Base-by-base conservation (phyloP, 2,329 filamentous ascomycete species). In the Microdochium trichocladiopsis region DNA sequence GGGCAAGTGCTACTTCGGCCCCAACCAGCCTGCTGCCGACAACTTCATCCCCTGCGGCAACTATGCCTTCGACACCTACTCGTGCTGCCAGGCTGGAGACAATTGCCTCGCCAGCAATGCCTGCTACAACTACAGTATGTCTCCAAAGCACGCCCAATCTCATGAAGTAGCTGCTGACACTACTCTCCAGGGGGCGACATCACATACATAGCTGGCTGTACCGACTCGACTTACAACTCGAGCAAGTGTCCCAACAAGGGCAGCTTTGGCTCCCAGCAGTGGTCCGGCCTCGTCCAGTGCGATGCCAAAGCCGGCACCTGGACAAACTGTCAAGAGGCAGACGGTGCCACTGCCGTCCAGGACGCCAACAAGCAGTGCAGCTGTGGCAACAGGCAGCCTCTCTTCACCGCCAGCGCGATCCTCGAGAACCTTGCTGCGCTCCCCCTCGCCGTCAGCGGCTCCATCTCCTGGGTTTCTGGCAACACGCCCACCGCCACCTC, bases 31-130 rank as follows among this genome's bases (percentile, higher is more conserved):
- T 25, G 51, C 57, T 9, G 45, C 36, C 2, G 16, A 50, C 3
- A 52, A 51, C 2, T 61, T 59, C 25, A 57, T 61, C 14, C 57
- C 59, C 25, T 61, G 58, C 25, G 57, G 58, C 9, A 61, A 61
- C 25, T 55, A 53, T 25, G 57, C 50, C 14, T 16, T 24, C 21
- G 56, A 53, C 2, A 14, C 9, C 10, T 25, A 58, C 21, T 43
- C 51, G 24, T 61, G 60, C 52, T 60, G 58, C 21, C 28, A 53
- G 10, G 53, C 52, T 4, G 60, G 58, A 21, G 60, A 60, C 37
- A 53, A 52, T 11, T 60, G 60, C 33, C 24, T 60, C 12, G 47
- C 24, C 12, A 53, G 49, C 23, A 51, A 50, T 12, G 60, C 56
- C 22, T 60, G 60, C 49, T 58, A 36, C 23, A 51, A 56, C n/a